phyloP scores from a whole-genome alignment of 1,284 basidiomycete genomes.

The Pascua sp. region DNA sequence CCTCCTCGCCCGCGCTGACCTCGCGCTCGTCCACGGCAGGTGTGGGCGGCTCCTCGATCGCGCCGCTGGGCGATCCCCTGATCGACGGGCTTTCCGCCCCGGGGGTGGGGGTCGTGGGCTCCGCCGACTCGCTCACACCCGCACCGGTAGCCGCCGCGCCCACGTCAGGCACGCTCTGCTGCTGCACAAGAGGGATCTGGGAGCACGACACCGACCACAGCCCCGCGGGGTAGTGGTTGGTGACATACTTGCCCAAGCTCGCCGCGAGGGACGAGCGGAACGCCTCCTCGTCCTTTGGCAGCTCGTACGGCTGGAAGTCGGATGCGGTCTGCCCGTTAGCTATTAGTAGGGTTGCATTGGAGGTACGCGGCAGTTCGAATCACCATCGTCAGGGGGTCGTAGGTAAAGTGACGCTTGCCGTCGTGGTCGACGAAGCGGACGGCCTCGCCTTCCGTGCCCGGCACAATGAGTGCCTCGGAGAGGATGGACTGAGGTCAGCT shows the following conservation, averaged over 20 bases:
- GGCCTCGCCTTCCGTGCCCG: constrained; percentile 34
- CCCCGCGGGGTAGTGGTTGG: constrained; percentile 72
- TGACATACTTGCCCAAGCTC: constrained; percentile 64
- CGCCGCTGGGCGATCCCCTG: neutral
- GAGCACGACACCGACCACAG: constrained; percentile 63
- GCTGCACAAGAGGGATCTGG: constrained; percentile 26
- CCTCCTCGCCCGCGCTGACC: constrained; percentile 21
- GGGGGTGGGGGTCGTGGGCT: constrained; percentile 3
- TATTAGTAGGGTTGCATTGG: neutral
- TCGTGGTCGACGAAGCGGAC: constrained; percentile 78
- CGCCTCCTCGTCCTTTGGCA: constrained; percentile 64
- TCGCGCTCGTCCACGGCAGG: neutral
- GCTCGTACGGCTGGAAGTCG: constrained; percentile 62
- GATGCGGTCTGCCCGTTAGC: neutral
- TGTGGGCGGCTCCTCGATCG: constrained; percentile 1
- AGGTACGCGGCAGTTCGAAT: too few relatives aligned
- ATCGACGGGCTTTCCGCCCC: neutral
- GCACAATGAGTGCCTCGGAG: constrained; percentile 33
- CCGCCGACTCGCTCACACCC: constrained; percentile 3
- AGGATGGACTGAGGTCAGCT: constrained; percentile 28
- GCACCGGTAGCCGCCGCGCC: constrained; percentile 14
- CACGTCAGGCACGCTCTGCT: too few relatives aligned
- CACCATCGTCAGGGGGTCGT: constrained; percentile 76
- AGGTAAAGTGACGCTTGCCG: constrained; percentile 69
- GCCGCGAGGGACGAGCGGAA: constrained; percentile 69